Conservation (phyloP, 805 yeast genomes). For the Grigorovia yakushimaensis region DNA sequence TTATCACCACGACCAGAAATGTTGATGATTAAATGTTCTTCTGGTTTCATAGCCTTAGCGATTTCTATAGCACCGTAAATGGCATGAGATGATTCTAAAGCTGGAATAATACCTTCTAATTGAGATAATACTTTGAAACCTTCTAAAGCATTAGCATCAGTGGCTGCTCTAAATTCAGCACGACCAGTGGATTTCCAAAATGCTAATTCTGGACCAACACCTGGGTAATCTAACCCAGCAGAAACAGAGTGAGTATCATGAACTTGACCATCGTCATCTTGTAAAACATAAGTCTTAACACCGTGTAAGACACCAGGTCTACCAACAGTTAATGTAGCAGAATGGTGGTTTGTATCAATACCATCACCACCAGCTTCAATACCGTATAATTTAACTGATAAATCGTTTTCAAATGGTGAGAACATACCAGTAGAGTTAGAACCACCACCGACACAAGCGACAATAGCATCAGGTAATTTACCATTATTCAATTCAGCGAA, state of each 20-base stretch:
- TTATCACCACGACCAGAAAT: constrained; percentile 98
- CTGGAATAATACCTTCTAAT: constrained; percentile 97
- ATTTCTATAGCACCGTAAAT: constrained; percentile 81
- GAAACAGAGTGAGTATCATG: constrained; percentile 97
- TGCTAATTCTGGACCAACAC: constrained; percentile 97
- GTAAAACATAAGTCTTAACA: constrained; percentile 87
- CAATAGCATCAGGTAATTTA: constrained; percentile 82
- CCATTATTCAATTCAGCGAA: constrained; percentile 72
- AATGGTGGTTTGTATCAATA: constrained; percentile 74
- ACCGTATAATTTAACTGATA: constrained; percentile 72
- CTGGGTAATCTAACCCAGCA: constrained; percentile 98
- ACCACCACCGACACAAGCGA: constrained; percentile 99
- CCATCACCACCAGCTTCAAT: constrained; percentile 99
- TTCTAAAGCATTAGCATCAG: constrained; percentile 87
- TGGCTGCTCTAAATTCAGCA: constrained; percentile 82
- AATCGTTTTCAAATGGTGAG: constrained; percentile 82
- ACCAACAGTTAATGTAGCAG: constrained; percentile 94
- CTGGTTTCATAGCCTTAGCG: constrained; percentile 74
- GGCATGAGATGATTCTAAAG: constrained; percentile 96
- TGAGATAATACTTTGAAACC: constrained; percentile 87
- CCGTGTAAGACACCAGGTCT: constrained; percentile 98
- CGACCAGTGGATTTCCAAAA: constrained; percentile 92
- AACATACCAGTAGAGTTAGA: constrained; percentile 95
- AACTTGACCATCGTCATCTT: constrained; percentile 88
- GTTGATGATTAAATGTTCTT: constrained; percentile 75